Base-by-base conservation (phyloP, 1,284 basidiomycete genomes). In the Leccinum fallax region DNA sequence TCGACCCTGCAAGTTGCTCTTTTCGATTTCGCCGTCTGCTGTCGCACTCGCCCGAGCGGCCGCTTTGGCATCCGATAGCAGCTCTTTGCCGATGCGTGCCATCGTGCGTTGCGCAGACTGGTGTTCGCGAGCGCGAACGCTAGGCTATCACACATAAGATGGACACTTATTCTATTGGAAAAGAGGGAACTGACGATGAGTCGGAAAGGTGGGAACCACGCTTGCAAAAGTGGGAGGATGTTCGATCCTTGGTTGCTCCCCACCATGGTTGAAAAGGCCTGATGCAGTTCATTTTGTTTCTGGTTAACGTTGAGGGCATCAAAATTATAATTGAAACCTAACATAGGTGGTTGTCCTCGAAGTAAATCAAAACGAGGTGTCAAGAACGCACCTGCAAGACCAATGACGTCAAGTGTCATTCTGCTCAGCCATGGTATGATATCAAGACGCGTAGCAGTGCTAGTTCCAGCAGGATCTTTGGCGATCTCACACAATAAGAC, bases 291-390 rank as follows among this genome's bases (percentile, higher is more conserved):
- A 63, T 80, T 83, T 8, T 72, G 74, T 30, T 74, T 67, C 0
- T 69, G 71, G 13, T 70, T 68, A 1, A 65, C 63, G 28, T 77
- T 75, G 21, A 88, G 71, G 0, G 84, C 76, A 49, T 87, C 75
- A 71, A 93, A 90, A 11, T 84, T 71, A 68, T 91, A 90, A 69
- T 85, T 82, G 71, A 92, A 92, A 0, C 88, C 83, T 84, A 53
- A 9, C 24, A 51, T 26, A 24, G 15, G 21, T 46, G 43, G 43
- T 46, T 46, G 19, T 46, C 43, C 43, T 21, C 6, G 19, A 21
- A 21, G 19, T 11, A 46, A 5, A 38, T 26, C 15, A 16, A 13
- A 16, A 43, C 11, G 16, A 30, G 10, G 15, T 30, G 11, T 26
- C 16, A 21, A 28, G 15, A 43, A 4, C 55, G 11, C 26, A 43